Percentiles rank a stretch among this genome's conserved stretches.
phyloP scores from a whole-genome alignment of 2,329 filamentous ascomycete species.

The Periconia macrospinosa region DNA sequence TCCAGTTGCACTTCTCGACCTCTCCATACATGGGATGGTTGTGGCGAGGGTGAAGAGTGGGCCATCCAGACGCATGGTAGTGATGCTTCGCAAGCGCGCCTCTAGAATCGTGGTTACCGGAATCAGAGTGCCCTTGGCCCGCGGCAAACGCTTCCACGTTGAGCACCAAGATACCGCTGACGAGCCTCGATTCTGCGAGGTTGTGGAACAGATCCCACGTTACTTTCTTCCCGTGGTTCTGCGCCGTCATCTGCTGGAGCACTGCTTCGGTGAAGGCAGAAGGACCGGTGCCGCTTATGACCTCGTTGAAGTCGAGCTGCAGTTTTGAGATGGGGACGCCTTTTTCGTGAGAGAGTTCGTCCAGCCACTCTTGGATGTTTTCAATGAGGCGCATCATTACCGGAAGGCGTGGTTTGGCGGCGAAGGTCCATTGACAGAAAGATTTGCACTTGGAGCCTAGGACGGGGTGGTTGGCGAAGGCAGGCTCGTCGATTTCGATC shows the following conservation, averaged over 20 bases:
- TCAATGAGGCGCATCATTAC: constrained; percentile 71
- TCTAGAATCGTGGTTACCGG: constrained; percentile 68
- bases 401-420: constrained; percentile 66
- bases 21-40: constrained; percentile 70
- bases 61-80: constrained; percentile 75
- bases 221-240: constrained; percentile 49
- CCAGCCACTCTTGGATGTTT: constrained; percentile 68
- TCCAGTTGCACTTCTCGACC: constrained; percentile 73
- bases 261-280: constrained; percentile 70
- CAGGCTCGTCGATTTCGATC: constrained; percentile 71
- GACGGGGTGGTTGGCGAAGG: constrained; percentile 65
- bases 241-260: constrained; percentile 63
- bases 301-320: constrained; percentile 70
- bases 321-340: constrained; percentile 62
- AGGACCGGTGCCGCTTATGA: constrained; percentile 72
- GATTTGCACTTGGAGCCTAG: constrained; percentile 69
- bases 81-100: constrained; percentile 72
- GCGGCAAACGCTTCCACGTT: constrained; percentile 74
- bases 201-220: constrained; percentile 69
- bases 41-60: constrained; percentile 65
- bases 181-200: constrained; percentile 65
- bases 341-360: constrained; percentile 61
- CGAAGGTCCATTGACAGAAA: constrained; percentile 77
- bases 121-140: constrained; percentile 73
- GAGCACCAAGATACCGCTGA: constrained; percentile 66